These are phyloP conservation scores for Cyclotella cryptica DNA, from an alignment of 108 stramenopile species.

Conservation along the genomic window DNA sequence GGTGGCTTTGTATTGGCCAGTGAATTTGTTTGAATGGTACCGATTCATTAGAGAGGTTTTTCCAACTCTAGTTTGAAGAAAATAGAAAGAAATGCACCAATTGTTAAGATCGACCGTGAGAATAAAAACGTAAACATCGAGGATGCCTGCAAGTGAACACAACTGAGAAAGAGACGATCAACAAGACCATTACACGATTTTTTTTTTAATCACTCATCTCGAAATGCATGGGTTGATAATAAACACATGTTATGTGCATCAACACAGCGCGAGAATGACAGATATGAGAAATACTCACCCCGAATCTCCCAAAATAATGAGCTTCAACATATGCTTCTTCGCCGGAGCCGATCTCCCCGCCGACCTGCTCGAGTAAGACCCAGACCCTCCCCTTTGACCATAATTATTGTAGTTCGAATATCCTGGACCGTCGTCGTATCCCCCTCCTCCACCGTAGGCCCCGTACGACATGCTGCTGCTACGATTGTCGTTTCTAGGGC, in stretches of 20 bases:
- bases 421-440: slow-evolving; percentile 15
- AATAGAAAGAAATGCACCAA: background rate
- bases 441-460: slow-evolving; percentile 13
- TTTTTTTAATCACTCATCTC: too few species aligned
- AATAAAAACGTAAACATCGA: background rate
- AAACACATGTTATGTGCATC: background rate
- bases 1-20: slow-evolving; percentile 97
- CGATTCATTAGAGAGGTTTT: slow-evolving; percentile 99
- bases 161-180: too few species aligned
- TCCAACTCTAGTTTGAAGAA: slow-evolving; percentile 77
- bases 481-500: background rate
- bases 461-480: slow-evolving; percentile 26
- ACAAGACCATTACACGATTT: too few species aligned
- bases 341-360: slow-evolving; percentile 36
- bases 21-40: slow-evolving; percentile 94
- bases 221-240: background rate
- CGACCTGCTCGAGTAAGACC: slow-evolving; percentile 35
- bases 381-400: slow-evolving; percentile 11
- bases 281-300: slow-evolving; percentile 61
- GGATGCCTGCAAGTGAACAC: background rate
- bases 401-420: slow-evolving; percentile 5
- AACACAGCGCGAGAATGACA: background rate
- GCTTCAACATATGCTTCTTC: slow-evolving; percentile 91
- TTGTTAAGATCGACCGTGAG: background rate
- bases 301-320: slow-evolving; percentile 96